Evolutionary conservation across 139 green algal genomes (phyloP).

Genomic region (Coelastrella sp.): DNA sequence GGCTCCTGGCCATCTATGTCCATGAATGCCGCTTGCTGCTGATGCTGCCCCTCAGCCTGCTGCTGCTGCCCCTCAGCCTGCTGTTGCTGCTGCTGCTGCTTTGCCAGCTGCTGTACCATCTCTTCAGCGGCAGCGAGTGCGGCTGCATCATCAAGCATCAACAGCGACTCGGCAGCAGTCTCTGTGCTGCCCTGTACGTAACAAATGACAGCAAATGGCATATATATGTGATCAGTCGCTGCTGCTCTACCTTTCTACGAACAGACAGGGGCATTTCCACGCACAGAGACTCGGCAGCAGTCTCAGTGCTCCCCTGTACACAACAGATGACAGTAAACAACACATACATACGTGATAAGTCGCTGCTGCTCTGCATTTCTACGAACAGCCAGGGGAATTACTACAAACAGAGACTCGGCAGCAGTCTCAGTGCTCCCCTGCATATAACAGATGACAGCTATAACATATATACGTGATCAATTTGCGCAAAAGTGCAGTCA

Average conservation of each 20-base stretch:
- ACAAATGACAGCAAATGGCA: constrained; percentile 22
- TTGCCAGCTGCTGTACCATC: constrained; percentile 18
- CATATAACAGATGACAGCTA: constrained; percentile 7
- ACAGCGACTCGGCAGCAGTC: constrained; percentile 57
- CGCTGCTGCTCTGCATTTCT: too few relatives aligned
- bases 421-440: constrained; percentile 50
- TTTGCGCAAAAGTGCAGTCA: too few relatives aligned
- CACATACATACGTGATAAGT: too few relatives aligned
- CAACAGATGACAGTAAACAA: constrained; percentile 9
- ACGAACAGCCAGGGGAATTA: too few relatives aligned
- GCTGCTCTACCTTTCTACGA: too few relatives aligned
- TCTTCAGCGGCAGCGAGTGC: constrained; percentile 63
- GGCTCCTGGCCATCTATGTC: background rate
- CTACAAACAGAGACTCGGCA: constrained; percentile 57
- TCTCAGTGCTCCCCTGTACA: constrained; percentile 43
- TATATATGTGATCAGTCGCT: background rate
- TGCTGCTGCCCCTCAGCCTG: background rate
- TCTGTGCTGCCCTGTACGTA: constrained; percentile 30
- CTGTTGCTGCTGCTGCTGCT: constrained; percentile 31
- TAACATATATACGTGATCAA: background rate
- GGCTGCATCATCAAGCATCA: constrained; percentile 63
- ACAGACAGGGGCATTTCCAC: too few relatives aligned
- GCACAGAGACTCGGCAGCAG: constrained; percentile 57
- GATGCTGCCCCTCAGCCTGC: background rate
- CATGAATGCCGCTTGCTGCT: background rate